Evolutionary conservation across 345 rosid genomes (phyloP), one percentile per base, ranked within the genome.

Genomic region (Turnera subulata): DNA sequence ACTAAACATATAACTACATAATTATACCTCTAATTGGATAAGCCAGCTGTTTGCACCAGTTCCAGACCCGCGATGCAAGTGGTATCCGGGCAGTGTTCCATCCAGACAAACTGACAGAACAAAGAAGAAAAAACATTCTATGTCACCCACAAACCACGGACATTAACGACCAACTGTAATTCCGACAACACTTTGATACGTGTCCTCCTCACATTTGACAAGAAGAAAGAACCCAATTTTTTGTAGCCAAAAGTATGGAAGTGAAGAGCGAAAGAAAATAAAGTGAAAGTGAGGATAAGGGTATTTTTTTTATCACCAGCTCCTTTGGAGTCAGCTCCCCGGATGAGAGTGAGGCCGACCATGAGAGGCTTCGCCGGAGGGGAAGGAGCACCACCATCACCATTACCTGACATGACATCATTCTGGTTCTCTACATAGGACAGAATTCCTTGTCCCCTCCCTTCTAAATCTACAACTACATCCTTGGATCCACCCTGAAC

Each of bases 321-420:
- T 82, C 96, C 96, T 66, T 80, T 82, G 35, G 88, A 69, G 40
- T 69, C 92, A 78, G 96, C 96, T 70, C 90, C 87, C 3, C 69
- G 74, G 67, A 91, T 86, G 66, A 91, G 87, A 62, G 95, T 81
- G 58, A 92, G 92, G 40, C 76, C 82, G 15, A 88, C 83, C 87
- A 68, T 74, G 46, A 67, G 64, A 65, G 79, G 85, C 39, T 69
- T 42, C 1, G 83, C 25, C 12, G 81, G 25, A 23, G 70, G 7
- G 0, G 65, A 11, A 9, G 75, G 1, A 16, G 47, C 2, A n/a
- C n/a, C n/a, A n/a, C n/a, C n/a, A n/a, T 8, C 35, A 29, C 8
- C 35, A 8, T 29, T 8, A 29, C 35, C 8, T 24, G 77, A 35
- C 63, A 24, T 53, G 69, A 49, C 44, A n/a, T 25, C 43, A 11